phyloP scores from a whole-genome alignment of 2,329 filamentous ascomycete species.

The Penicillium sp. region DNA sequence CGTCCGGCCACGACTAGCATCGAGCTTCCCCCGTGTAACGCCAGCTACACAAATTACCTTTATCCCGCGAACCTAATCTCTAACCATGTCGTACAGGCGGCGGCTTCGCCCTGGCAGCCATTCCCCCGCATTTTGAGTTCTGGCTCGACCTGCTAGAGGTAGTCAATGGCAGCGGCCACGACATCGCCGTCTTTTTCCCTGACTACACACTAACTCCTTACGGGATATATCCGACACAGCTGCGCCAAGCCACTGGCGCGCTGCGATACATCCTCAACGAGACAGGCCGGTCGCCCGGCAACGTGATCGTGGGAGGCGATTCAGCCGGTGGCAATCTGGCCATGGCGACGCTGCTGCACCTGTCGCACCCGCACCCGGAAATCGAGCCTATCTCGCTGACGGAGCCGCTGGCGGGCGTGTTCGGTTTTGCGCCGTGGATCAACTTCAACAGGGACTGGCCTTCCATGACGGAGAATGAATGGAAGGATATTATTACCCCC shows the following conservation, averaged over 20 bases:
- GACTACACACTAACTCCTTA: constrained; percentile 54
- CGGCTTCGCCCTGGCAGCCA: constrained; percentile 51
- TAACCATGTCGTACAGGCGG: constrained; percentile 43
- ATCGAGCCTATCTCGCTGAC: constrained; percentile 42
- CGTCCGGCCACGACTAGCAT: neutral
- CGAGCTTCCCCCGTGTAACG: neutral
- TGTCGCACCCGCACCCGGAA: constrained; percentile 54
- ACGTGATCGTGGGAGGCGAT: constrained; percentile 41
- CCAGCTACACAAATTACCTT: neutral
- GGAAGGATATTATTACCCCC: constrained; percentile 50
- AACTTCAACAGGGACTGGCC: constrained; percentile 46
- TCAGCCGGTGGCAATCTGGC: constrained; percentile 44
- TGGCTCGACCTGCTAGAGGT: constrained; percentile 40
- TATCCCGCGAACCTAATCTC: constrained; percentile 5
- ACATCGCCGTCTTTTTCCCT: constrained; percentile 51
- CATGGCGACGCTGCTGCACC: constrained; percentile 32
- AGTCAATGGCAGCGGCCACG: constrained; percentile 41
- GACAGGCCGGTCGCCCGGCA: constrained; percentile 29
- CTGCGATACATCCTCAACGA: constrained; percentile 40
- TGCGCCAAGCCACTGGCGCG: constrained; percentile 38
- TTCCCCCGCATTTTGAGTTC: constrained; percentile 47
- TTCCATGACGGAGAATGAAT: constrained; percentile 45
- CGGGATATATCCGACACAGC: constrained; percentile 39
- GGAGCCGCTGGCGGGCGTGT: constrained; percentile 42
- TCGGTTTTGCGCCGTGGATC: constrained; percentile 58